These are phyloP conservation scores for Botrytis cinerea DNA, from an alignment of 2,329 filamentous ascomycete species.

Conservation along the genomic window DNA sequence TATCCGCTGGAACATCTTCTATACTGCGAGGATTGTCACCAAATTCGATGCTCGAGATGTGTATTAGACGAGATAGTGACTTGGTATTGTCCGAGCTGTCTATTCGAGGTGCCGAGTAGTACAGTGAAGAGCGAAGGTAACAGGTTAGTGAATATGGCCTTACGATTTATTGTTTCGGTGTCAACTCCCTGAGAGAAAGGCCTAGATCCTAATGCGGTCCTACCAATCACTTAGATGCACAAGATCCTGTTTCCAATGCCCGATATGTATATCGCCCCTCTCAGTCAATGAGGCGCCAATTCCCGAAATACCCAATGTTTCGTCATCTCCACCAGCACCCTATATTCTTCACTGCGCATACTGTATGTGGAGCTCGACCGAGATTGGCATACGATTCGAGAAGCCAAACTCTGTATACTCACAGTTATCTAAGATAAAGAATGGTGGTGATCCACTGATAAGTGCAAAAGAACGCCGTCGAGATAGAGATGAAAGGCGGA, in stretches of 20 bases:
- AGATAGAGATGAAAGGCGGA: conserved; percentile 36
- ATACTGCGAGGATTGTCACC: conserved; percentile 96
- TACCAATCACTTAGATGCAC: conserved; percentile 64
- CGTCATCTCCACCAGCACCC: conserved; percentile 48
- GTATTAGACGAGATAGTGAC: conserved; percentile 91
- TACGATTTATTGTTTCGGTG: not conserved
- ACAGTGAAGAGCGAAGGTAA: conserved; percentile 92
- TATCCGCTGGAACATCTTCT: conserved; percentile 92
- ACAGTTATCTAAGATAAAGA: conserved; percentile 73
- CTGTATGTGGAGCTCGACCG: conserved; percentile 88
- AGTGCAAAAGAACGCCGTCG: conserved; percentile 48
- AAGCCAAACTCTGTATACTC: conserved; percentile 82
- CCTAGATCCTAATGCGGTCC: conserved; percentile 8
- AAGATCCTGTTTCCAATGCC: conserved; percentile 93
- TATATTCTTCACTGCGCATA: conserved; percentile 86
- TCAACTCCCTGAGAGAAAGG: not conserved
- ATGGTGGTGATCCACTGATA: conserved; percentile 56
- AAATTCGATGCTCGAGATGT: conserved; percentile 91
- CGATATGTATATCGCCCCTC: conserved; percentile 80
- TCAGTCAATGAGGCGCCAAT: conserved; percentile 59
- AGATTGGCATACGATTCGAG: conserved; percentile 88
- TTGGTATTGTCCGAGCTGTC: conserved; percentile 91
- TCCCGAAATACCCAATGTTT: conserved; percentile 53
- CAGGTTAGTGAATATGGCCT: conserved; percentile 65
- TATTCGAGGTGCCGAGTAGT: conserved; percentile 94